Evolutionary conservation across 2,329 filamentous ascomycete species (phyloP).

Genomic region (Aphanocladium album): DNA sequence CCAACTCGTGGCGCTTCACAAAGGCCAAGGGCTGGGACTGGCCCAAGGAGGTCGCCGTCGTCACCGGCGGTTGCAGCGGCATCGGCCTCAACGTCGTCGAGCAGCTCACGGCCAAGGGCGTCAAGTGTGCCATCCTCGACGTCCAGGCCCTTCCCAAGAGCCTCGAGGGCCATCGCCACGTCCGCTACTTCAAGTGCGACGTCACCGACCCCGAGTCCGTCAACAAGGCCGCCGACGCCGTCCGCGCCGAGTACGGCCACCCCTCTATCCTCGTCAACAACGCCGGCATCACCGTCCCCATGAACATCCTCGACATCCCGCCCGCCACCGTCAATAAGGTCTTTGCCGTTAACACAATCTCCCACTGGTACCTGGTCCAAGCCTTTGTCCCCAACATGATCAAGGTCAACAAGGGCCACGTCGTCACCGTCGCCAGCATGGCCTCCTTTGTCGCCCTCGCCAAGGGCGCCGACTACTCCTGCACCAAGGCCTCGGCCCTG

Average conservation of each 20-base stretch:
- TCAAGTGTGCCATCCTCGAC: slow-evolving; percentile 63
- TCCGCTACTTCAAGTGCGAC: slow-evolving; percentile 62
- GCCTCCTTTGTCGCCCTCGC: slow-evolving; percentile 55
- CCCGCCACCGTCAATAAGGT: slow-evolving; percentile 53
- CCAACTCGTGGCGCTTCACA: slow-evolving; percentile 9
- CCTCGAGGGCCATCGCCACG: slow-evolving; percentile 34
- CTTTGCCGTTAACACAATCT: slow-evolving; percentile 60
- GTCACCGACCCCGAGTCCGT: slow-evolving; percentile 51
- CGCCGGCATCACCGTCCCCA: slow-evolving; percentile 51
- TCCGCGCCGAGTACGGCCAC: slow-evolving; percentile 48
- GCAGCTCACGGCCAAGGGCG: slow-evolving; percentile 51
- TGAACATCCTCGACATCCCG: slow-evolving; percentile 49
- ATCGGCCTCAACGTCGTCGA: slow-evolving; percentile 60
- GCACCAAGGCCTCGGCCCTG: slow-evolving; percentile 56
- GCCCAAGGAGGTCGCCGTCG: slow-evolving; percentile 58
- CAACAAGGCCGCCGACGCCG: slow-evolving; percentile 37
- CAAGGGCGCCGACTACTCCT: slow-evolving; percentile 58
- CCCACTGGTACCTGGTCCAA: slow-evolving; percentile 56
- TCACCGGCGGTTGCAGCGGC: slow-evolving; percentile 65
- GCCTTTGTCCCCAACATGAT: slow-evolving; percentile 61
- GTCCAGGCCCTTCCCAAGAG: slow-evolving; percentile 27
- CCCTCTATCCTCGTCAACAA: slow-evolving; percentile 55
- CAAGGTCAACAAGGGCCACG: slow-evolving; percentile 56
- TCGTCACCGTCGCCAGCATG: slow-evolving; percentile 60
- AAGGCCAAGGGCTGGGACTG: slow-evolving; percentile 46